Evolutionary conservation across 495 filamentous ascomycete genomes (phyloP).

Genomic region (Acidomyces sp.): DNA sequence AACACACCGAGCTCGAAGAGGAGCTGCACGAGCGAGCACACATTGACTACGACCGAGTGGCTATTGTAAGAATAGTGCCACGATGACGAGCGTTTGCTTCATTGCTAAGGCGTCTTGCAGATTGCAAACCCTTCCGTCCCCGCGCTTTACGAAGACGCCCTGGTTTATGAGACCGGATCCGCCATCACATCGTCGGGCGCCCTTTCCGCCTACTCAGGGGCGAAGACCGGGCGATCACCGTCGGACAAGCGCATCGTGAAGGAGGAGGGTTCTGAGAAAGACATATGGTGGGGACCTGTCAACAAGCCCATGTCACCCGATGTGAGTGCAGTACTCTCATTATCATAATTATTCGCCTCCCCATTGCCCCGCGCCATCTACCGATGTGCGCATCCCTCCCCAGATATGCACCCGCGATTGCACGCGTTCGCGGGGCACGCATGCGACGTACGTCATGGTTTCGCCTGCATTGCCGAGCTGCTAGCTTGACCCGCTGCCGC

Average conservation of each 20-base stretch:
- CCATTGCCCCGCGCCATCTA: background rate
- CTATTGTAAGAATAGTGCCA: slow-evolving; percentile 57
- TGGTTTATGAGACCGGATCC: slow-evolving; percentile 95
- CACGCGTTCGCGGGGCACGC: background rate
- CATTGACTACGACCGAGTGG: slow-evolving; percentile 97
- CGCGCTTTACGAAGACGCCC: slow-evolving; percentile 95
- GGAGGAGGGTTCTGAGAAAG: slow-evolving; percentile 74
- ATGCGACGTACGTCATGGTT: slow-evolving; percentile 6
- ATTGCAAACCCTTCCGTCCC: slow-evolving; percentile 84
- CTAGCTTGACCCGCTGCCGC: background rate
- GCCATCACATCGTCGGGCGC: slow-evolving; percentile 93
- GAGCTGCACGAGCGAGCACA: slow-evolving; percentile 95
- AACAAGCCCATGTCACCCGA: slow-evolving; percentile 98
- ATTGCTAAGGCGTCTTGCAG: slow-evolving; percentile 31
- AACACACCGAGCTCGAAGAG: slow-evolving; percentile 94
- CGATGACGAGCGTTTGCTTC: background rate
- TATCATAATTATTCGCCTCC: background rate
- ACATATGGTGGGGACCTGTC: slow-evolving; percentile 96
- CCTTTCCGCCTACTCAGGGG: slow-evolving; percentile 90
- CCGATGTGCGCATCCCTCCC: background rate
- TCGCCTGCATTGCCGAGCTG: slow-evolving; percentile 6
- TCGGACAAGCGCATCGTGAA: slow-evolving; percentile 94
- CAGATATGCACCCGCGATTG: slow-evolving; percentile 1
- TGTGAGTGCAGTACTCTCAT: slow-evolving; percentile 61
- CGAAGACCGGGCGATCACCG: slow-evolving; percentile 94